Base-by-base conservation (phyloP, 306 rosid genomes). In the Abrus precatorius region DNA sequence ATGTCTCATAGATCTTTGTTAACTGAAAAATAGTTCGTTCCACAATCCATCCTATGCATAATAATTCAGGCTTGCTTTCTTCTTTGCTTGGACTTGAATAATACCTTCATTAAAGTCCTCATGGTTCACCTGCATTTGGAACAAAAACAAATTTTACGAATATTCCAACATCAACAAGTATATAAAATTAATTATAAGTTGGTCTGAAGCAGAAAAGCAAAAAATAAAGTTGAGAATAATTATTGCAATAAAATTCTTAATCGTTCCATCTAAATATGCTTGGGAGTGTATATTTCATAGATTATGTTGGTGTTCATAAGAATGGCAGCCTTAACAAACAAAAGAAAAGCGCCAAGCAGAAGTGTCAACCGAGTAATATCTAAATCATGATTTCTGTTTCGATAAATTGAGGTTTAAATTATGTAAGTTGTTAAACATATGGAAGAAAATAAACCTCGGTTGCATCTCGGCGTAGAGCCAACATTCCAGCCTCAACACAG, bases 401-500 rank as follows among this genome's bases (percentile, higher is more conserved):
- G 1, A 40, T 14, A 40, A 4, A 41, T 14, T 30, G 40, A 60
- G 75, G 75, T 41, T 29, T 34, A 47, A 72, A 34, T 40, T 36
- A 69, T 57, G 54, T 29, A 54, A 73, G 71, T 63, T 36, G 9
- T 66, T 74, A 34, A 67, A 34, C 12, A 47, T 73, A 8, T 10
- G 47, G n/a, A 47, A 62, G 80, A 74, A 53, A 1, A 73, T 80
- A 59, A 70, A 95, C 99, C 98, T 95, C 99, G 28, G 96, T 93
- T 45, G 99, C 99, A 84, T 95, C 99, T 7, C 99, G 98, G 33
- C 99, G 98, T 5, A 95, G 93, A 75, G 99, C 97, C 12, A 93
- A 88, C 94, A 95, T 95, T 86, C 98, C 99, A 14, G 99, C 99
- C 87, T 95, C 99, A 56, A 93, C 97, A 14, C 98, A 95, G 32